Evolutionary conservation across 1,284 basidiomycete genomes (phyloP).

Genomic region (Cutaneotrichosporon mucoides): DNA sequence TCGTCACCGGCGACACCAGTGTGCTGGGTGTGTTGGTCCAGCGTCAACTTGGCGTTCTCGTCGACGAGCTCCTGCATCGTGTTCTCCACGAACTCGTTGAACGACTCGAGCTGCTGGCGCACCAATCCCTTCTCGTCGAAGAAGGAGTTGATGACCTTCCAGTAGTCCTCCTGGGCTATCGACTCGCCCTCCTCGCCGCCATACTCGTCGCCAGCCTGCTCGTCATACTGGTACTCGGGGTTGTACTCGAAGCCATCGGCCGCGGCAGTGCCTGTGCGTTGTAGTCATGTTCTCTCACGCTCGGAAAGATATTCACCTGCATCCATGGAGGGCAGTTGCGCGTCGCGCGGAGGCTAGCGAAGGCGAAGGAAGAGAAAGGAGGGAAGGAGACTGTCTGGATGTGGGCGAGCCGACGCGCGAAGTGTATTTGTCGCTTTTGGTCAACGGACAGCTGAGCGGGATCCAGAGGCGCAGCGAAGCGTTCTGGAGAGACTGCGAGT

Average conservation of each 20-base stretch:
- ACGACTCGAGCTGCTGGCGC: conserved; percentile 94
- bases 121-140: conserved; percentile 98
- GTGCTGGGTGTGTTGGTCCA: conserved; percentile 95
- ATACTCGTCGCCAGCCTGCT: conserved; percentile 16
- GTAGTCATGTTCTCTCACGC: conserved; percentile 17
- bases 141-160: conserved; percentile 93
- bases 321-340: conserved; percentile 30
- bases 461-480: conserved; percentile 9
- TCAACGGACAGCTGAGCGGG: not conserved
- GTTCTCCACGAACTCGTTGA: conserved; percentile 98
- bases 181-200: conserved; percentile 60
- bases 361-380: not conserved
- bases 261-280: conserved; percentile 24
- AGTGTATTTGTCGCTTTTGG: not conserved
- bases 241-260: conserved; percentile 37
- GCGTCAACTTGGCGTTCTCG: conserved; percentile 85
- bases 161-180: conserved; percentile 87
- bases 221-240: conserved; percentile 32
- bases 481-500: conserved; percentile 4
- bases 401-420: not conserved
- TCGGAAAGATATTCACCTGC: conserved; percentile 41
- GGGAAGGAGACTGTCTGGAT: not conserved
- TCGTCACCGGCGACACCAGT: conserved; percentile 74
- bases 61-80: conserved; percentile 99
- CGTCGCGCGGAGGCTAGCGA: not conserved